Percentiles rank a stretch among this genome's conserved stretches.
Conservation (phyloP, 805 yeast species). For the Isabelozyma gotoi region DNA sequence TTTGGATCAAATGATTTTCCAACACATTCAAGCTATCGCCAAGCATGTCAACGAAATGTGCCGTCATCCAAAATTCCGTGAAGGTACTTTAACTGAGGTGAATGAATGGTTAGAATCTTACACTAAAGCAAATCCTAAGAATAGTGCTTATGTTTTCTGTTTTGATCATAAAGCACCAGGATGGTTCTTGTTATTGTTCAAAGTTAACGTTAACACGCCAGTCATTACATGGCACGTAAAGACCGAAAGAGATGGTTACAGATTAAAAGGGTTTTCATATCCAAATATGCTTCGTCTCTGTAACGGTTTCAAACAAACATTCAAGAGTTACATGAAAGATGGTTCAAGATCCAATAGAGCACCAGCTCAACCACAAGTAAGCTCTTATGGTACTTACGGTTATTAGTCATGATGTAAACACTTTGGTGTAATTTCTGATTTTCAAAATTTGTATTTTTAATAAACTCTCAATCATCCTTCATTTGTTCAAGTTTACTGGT, state of each 20-base stretch:
- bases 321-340: slow-evolving; percentile 31
- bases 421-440: neutral
- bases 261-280: slow-evolving; percentile 74
- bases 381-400: slow-evolving; percentile 22
- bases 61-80: slow-evolving; percentile 83
- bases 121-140: slow-evolving; percentile 85
- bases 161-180: slow-evolving; percentile 91
- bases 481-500: too few species aligned
- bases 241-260: slow-evolving; percentile 85
- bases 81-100: slow-evolving; percentile 76
- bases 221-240: slow-evolving; percentile 87
- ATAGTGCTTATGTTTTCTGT: slow-evolving; percentile 89
- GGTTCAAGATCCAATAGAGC: slow-evolving; percentile 13
- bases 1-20: slow-evolving; percentile 88
- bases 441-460: neutral
- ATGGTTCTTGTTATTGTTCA: slow-evolving; percentile 86
- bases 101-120: slow-evolving; percentile 85
- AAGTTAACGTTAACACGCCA: slow-evolving; percentile 67
- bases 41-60: slow-evolving; percentile 81
- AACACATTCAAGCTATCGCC: slow-evolving; percentile 81
- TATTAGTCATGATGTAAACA: slow-evolving; percentile 9
- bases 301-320: slow-evolving; percentile 87
- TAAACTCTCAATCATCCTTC: neutral
- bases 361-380: slow-evolving; percentile 12
- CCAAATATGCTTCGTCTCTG: slow-evolving; percentile 88